Evolutionary conservation across 108 stramenopile genomes (phyloP).

Genomic region (Pseudonitzschia pungens): DNA sequence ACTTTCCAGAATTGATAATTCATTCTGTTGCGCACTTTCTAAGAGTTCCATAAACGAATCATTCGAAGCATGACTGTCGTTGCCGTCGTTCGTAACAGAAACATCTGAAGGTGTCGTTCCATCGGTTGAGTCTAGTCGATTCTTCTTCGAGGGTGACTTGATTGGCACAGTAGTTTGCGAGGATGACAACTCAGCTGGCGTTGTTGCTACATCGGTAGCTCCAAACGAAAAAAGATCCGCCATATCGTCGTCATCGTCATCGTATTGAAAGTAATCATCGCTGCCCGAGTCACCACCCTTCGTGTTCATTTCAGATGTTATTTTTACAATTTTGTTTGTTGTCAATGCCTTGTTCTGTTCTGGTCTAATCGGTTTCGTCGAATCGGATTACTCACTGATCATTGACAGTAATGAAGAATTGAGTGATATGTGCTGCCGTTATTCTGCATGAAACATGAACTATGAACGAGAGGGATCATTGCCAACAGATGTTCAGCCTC

Average conservation of each 20-base stretch:
- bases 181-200: background rate
- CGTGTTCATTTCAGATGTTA: background rate
- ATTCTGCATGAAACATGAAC: too few relatives aligned
- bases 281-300: background rate
- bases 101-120: background rate
- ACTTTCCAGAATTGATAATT: constrained; percentile 6
- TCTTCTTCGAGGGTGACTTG: background rate
- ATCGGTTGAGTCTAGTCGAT: background rate
- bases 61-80: constrained; percentile 22
- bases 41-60: constrained; percentile 47
- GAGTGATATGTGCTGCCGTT: too few relatives aligned
- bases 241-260: constrained; percentile 41
- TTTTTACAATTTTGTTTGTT: background rate
- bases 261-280: background rate
- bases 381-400: background rate
- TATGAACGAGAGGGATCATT: too few relatives aligned
- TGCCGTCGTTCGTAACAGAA: constrained; percentile 16
- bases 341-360: background rate
- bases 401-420: too few relatives aligned
- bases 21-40: constrained; percentile 25
- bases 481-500: too few relatives aligned
- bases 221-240: constrained; percentile 58
- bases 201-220: background rate
- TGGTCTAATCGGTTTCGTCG: background rate
- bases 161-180: background rate